A percentile compares a stretch with the other conserved stretches of the same genome.
phyloP scores from a whole-genome alignment of 73 alveolate species.

The Stentor coeruleus region DNA sequence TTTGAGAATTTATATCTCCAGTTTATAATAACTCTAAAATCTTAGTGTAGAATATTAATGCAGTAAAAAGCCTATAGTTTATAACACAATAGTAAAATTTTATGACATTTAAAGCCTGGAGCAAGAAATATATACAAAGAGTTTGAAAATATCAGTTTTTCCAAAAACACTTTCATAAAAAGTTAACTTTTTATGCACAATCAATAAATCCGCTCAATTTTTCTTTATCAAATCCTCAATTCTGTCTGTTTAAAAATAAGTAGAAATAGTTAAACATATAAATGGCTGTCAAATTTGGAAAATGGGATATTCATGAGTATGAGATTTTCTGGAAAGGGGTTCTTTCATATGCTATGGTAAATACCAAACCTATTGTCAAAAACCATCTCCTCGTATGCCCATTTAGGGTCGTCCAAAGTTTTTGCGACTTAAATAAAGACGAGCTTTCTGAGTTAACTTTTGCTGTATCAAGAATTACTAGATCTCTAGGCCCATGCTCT shows the following conservation, averaged over 20 bases:
- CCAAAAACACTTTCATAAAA: background rate
- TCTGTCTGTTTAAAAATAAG: no score
- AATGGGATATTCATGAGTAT: conserved; percentile 21
- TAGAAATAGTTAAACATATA: no score
- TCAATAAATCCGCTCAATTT: background rate
- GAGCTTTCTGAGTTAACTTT: conserved; percentile 62
- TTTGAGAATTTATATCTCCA: background rate
- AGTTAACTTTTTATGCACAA: background rate
- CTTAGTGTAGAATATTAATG: background rate
- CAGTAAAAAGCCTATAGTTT: background rate
- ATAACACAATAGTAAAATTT: background rate
- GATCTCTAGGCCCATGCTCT: conserved; percentile 26
- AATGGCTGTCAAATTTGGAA: conserved; percentile 1
- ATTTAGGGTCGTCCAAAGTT: conserved; percentile 53
- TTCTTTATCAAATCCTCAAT: background rate
- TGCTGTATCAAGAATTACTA: conserved; percentile 53
- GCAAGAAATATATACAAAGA: background rate
- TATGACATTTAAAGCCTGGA: background rate
- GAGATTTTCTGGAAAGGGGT: conserved; percentile 63
- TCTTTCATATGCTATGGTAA: conserved; percentile 66
- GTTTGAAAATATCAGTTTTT: background rate
- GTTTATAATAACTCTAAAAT: background rate
- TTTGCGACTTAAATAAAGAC: conserved; percentile 50
- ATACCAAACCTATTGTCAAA: conserved; percentile 63
- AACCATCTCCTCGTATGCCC: conserved; percentile 77